Conservation (phyloP, 352 stramenopile genomes). For the Globisporangium parvum region DNA sequence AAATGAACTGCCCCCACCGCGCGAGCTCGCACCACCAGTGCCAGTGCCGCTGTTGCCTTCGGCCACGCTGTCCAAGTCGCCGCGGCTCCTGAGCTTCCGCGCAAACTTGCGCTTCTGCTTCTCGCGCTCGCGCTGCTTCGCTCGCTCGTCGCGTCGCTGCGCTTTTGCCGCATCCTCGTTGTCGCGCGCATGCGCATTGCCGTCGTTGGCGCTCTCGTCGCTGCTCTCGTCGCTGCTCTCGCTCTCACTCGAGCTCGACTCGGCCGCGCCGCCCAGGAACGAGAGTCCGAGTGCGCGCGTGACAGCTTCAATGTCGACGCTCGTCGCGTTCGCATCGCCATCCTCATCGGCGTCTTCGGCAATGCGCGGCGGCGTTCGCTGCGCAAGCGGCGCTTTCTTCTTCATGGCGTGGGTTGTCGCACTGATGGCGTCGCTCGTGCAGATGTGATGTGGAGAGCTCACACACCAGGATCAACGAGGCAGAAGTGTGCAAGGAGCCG, state of each 20-base stretch:
- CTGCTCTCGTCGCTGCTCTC: constrained; percentile 4
- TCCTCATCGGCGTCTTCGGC: neutral
- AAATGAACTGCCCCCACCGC: neutral
- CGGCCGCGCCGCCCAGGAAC: constrained; percentile 2
- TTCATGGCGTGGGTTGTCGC: neutral
- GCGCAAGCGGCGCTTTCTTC: neutral
- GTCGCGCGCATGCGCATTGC: neutral
- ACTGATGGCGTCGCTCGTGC: neutral
- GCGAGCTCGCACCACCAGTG: too few species aligned
- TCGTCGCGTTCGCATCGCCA: neutral
- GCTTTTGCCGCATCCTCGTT: neutral
- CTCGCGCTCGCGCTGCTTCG: constrained; percentile 7
- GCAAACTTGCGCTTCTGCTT: constrained; percentile 14
- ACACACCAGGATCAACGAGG: neutral
- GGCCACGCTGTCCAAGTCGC: constrained; percentile 4
- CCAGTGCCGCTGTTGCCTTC: neutral
- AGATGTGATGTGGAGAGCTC: neutral
- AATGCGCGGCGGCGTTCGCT: neutral
- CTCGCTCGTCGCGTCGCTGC: neutral
- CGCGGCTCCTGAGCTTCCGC: constrained; percentile 14
- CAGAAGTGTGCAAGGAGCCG: too few species aligned
- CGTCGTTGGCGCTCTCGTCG: neutral
- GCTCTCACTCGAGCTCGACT: neutral
- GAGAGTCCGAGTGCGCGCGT: constrained; percentile 14
- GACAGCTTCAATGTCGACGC: constrained; percentile 13